phyloP scores from a whole-genome alignment of 2,329 filamentous ascomycete species.

The Metarhizium rileyi region DNA sequence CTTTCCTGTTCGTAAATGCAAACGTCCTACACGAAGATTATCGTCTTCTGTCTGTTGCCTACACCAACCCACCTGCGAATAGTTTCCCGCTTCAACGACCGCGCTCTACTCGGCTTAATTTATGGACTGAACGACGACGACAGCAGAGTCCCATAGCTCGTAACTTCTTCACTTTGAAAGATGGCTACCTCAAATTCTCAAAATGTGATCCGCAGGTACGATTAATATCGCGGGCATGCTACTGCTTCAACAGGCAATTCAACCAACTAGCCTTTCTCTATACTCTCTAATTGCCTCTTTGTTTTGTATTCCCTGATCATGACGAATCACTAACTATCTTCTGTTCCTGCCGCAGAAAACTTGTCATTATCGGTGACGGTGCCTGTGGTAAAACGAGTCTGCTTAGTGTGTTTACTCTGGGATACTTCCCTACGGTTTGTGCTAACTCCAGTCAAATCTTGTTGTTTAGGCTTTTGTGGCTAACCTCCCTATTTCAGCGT shows the following conservation, averaged over 20 bases:
- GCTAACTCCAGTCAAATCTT: constrained; percentile 4
- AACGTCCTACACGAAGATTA: too few species aligned
- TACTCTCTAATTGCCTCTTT: too few species aligned
- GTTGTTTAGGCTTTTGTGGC: constrained; percentile 15
- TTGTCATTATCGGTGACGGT: constrained; percentile 94
- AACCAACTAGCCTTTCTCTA: not conserved
- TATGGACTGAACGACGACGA: not conserved
- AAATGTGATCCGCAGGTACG: constrained; percentile 59
- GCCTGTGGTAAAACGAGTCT: constrained; percentile 98
- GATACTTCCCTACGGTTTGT: constrained; percentile 94
- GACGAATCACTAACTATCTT: not conserved
- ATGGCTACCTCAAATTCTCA: constrained; percentile 38
- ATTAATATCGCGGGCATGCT: not conserved
- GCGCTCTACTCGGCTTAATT: not conserved
- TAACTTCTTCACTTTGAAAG: too few species aligned
- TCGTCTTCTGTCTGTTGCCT: not conserved
- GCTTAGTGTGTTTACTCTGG: constrained; percentile 92
- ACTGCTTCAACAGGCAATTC: not conserved
- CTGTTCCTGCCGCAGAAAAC: constrained; percentile 53
- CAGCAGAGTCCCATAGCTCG: not conserved
- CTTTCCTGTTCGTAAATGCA: not conserved
- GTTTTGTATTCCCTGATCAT: too few species aligned
- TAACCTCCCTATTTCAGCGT: constrained; percentile 32
- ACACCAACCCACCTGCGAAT: not conserved
- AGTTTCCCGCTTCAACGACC: not conserved